phyloP scores from a whole-genome alignment of 495 filamentous ascomycete genomes.

The Tuber aestivum region DNA sequence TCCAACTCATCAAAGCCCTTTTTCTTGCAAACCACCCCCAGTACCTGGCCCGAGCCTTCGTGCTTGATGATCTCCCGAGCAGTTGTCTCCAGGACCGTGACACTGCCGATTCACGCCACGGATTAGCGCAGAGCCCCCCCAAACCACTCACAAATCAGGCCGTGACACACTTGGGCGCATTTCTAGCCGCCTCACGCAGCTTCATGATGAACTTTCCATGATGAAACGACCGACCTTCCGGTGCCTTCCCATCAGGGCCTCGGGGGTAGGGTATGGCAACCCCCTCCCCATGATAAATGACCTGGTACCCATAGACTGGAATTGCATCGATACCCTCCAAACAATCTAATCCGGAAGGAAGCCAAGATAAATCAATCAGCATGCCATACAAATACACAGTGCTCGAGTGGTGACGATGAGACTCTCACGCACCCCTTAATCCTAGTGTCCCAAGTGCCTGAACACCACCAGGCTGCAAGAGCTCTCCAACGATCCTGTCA shows the following conservation, averaged over 20 bases:
- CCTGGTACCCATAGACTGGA: constrained; percentile 73
- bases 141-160: constrained; percentile 30
- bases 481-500: constrained; percentile 91
- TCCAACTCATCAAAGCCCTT: constrained; percentile 30
- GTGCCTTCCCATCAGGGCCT: constrained; percentile 43
- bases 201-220: constrained; percentile 78
- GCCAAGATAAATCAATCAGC: constrained; percentile 13
- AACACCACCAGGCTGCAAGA: constrained; percentile 89
- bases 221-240: constrained; percentile 69
- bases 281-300: constrained; percentile 71
- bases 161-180: constrained; percentile 41
- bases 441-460: constrained; percentile 74
- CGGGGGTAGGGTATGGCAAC: constrained; percentile 72
- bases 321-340: constrained; percentile 87
- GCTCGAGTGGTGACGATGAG: neutral
- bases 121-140: constrained; percentile 20
- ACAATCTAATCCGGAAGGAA: constrained; percentile 51
- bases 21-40: constrained; percentile 41
- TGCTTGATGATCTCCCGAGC: constrained; percentile 48
- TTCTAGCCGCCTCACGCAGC: constrained; percentile 54
- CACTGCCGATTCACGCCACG: constrained; percentile 36
- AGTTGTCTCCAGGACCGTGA: constrained; percentile 50
- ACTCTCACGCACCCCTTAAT: constrained; percentile 45
- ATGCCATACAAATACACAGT: neutral
- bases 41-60: constrained; percentile 44